Evolutionary conservation across 768 basidiomycete species (phyloP).

Genomic region (Russula vinacea): DNA sequence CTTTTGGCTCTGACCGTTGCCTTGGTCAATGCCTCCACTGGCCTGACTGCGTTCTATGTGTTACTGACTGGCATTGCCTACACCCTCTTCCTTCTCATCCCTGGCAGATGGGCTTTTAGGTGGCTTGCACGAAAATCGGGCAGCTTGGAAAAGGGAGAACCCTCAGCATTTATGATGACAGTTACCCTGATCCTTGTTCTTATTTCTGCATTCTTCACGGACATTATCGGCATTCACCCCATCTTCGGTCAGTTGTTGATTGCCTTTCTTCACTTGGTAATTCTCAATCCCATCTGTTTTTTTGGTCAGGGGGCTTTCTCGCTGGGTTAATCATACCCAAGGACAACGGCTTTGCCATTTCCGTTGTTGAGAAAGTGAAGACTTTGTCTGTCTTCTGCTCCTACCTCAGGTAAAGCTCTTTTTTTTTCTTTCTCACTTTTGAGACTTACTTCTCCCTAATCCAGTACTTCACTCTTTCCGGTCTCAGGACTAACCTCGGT

Average conservation of each 20-base stretch:
- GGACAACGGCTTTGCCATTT: slow-evolving; percentile 76
- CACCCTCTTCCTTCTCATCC: slow-evolving; percentile 61
- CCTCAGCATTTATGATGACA: slow-evolving; percentile 75
- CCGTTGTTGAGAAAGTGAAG: slow-evolving; percentile 80
- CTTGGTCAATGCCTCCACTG: slow-evolving; percentile 71
- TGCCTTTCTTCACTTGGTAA: slow-evolving; percentile 13
- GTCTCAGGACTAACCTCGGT: slow-evolving; percentile 76
- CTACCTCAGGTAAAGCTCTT: slow-evolving; percentile 61
- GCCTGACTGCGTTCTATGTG: slow-evolving; percentile 76
- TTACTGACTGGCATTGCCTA: slow-evolving; percentile 67
- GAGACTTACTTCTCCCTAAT: slow-evolving; percentile 20
- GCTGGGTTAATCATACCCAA: slow-evolving; percentile 81
- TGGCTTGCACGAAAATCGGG: slow-evolving; percentile 69
- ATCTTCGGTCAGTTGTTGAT: slow-evolving; percentile 50
- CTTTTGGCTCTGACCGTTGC: slow-evolving; percentile 81
- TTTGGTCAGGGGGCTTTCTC: slow-evolving; percentile 65
- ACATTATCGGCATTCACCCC: slow-evolving; percentile 75
- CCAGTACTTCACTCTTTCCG: slow-evolving; percentile 78
- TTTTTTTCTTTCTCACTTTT: background rate
- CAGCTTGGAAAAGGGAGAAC: slow-evolving; percentile 66
- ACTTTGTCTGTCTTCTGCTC: slow-evolving; percentile 74
- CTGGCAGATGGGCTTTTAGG: slow-evolving; percentile 58
- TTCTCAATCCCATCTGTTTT: slow-evolving; percentile 15
- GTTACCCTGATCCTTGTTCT: slow-evolving; percentile 72
- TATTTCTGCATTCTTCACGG: slow-evolving; percentile 76